Base-by-base conservation (phyloP, 2,329 filamentous ascomycete species). In the Hypocrella siamensis region DNA sequence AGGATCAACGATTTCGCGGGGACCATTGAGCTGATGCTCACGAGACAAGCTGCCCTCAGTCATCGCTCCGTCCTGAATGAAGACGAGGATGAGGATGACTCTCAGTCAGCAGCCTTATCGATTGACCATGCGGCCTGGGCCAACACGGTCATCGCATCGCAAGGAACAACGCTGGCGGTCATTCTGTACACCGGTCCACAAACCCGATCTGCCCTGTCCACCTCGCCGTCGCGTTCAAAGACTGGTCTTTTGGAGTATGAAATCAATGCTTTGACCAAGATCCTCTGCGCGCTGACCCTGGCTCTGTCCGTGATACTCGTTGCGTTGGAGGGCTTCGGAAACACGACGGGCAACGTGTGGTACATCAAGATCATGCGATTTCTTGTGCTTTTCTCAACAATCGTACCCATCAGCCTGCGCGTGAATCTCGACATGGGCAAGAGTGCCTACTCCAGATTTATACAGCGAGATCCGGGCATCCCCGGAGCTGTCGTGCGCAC, bases 91-190 rank as follows among this genome's bases (percentile, higher is more conserved):
- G 41, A 55, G n/a, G n/a, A n/a, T n/a, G n/a, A n/a, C n/a, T n/a
- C n/a, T 12, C 70, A 70, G 35, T 81, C 79, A 5, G 71, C 77
- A 3, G 75, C 86, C 2, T 63, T 98, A 24, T 83, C 74, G 2
- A 94, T 98, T 39, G 90, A 98, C 55, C 94, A 98, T 48, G 96
- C 90, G 6, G 90, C 92, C 8, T 98, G 92, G 90, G 88, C 88
- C 14, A 98, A 96, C 49, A 98, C 90, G 0, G 81, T 98, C 17
- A 79, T 98, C 37, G 90, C 90, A 1, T 96, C 88, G 1, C 90
- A 86, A 50, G 88, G 81, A 1, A 81, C 73, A 4, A 90, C 90
- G 0, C 65, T 93, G 36, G 88, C 86, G 3, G 83, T 86, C 2
- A 82, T 98, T 31, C 67, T 98, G 38, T 98, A 98, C 52, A 96